Base-by-base conservation (phyloP, 768 basidiomycete genomes). In the Boletus sensibilis region DNA sequence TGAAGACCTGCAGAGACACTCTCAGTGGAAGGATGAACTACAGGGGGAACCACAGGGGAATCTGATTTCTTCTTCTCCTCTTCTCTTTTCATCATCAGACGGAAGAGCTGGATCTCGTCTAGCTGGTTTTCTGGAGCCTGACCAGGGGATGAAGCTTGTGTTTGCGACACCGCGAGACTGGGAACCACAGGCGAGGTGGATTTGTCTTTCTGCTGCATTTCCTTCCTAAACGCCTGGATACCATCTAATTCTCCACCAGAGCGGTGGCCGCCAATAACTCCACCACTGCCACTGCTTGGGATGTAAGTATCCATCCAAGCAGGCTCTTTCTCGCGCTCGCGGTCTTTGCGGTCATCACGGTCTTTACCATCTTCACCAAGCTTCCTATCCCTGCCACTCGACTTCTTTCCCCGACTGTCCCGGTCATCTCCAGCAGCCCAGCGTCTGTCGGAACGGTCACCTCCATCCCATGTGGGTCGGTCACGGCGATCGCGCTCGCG, bases 271-370 rank as follows among this genome's bases (percentile, higher is more conserved):
- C 88, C 87, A 52, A 90, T 76, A 51, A 90, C 84, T 14, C 86
- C 88, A 45, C 76, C 74, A 33, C 73, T 75, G 18, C 82, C 69
- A 23, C 78, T 79, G 49, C 74, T 78, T 13, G 90, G 90, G 57
- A 92, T 80, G 67, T 91, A 92, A 20, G 88, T 85, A 61, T 92
- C 92, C 91, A 94, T 94, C 91, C 91, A 94, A 18, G 91, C 91
- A 23, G 91, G 92, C 67, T 93, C 92, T 64, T 88, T 91, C 75
- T 94, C 92, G 63, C 82, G 84, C 33, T 78, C 77, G 53, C 75
- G 72, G 61, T 85, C 85, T 53, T 80, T 78, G 61, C 71, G 71
- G 47, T 72, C 70, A 49, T 86, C 81, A 31, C 81, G 76, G 50
- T 82, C 83, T 59, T 75, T 73, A 50, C 74, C 80, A 52, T 74